Percentiles rank a stretch among this genome's conserved stretches.
These are phyloP conservation scores for Papiliotrema terrestris DNA, from an alignment of 1,284 basidiomycete species.

Conservation along the genomic window DNA sequence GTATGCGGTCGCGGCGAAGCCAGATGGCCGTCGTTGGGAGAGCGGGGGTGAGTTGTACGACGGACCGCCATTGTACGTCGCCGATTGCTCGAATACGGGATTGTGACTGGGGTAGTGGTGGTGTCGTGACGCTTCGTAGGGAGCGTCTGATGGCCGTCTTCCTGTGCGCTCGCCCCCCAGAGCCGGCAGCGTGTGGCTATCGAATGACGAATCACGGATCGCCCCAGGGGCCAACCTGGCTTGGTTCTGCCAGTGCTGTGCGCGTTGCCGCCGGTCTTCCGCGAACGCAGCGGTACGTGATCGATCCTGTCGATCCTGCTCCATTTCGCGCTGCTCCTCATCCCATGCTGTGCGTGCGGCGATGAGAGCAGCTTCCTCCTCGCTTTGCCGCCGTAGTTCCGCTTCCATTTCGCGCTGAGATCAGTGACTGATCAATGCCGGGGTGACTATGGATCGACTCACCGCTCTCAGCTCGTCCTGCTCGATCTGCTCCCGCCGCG, in stretches of 20 bases:
- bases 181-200: constrained; percentile 8
- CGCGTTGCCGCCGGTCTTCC: constrained; percentile 25
- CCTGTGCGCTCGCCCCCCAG: background rate
- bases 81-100: constrained; percentile 16
- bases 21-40: constrained; percentile 15
- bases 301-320: background rate
- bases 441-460: constrained; percentile 5
- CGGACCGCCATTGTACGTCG: constrained; percentile 17
- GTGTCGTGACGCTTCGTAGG: constrained; percentile 6
- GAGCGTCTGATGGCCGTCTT: constrained; percentile 20
- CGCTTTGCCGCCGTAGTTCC: constrained; percentile 20
- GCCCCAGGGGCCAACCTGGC: constrained; percentile 6
- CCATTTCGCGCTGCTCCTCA: constrained; percentile 11
- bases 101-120: constrained; percentile 16
- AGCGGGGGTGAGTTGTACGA: constrained; percentile 16
- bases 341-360: constrained; percentile 18
- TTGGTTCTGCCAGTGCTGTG: constrained; percentile 21
- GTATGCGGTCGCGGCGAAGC: constrained; percentile 14
- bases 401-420: constrained; percentile 27
- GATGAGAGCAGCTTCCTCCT: constrained; percentile 13
- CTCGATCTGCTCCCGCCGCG: constrained; percentile 20
- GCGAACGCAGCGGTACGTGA: background rate
- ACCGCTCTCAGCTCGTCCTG: constrained; percentile 32
- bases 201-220: constrained; percentile 4
- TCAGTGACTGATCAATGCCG: constrained; percentile 8